These are phyloP conservation scores for Vaccinium macrocarpon DNA, from an alignment of 148 eudicot species.

Conservation along the genomic window DNA sequence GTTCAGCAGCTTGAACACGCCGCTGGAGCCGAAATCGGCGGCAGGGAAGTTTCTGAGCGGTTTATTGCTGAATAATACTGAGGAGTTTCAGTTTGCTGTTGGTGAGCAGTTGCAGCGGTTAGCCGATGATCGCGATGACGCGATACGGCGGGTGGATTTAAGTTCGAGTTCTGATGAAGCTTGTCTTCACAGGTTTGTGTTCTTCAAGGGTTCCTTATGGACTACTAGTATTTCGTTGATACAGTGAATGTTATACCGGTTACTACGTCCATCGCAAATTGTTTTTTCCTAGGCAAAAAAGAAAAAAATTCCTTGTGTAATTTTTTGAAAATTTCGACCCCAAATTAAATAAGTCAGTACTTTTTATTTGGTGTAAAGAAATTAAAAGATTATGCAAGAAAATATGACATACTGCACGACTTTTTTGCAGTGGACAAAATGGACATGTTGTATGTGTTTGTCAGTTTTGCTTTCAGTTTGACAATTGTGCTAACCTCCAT, in stretches of 20 bases:
- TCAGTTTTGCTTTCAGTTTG: background rate
- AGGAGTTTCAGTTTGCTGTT: constrained; percentile 51
- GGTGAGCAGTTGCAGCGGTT: constrained; percentile 46
- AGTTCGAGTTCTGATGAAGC: constrained; percentile 58
- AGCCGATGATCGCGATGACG: constrained; percentile 49
- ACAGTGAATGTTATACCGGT: too few relatives aligned
- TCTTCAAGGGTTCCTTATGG: background rate
- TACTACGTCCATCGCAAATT: too few relatives aligned
- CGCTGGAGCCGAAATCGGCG: constrained; percentile 47
- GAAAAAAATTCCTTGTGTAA: too few relatives aligned
- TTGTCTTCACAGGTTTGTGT: constrained; percentile 62
- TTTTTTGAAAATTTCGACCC: too few relatives aligned
- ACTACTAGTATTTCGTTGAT: too few relatives aligned
- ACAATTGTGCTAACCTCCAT: background rate
- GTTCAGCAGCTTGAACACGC: constrained; percentile 50
- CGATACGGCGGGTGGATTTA: constrained; percentile 36
- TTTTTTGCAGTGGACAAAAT: too few relatives aligned
- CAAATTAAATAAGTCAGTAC: too few relatives aligned
- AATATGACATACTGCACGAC: too few relatives aligned
- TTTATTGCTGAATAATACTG: constrained; percentile 49
- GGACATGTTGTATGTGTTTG: background rate
- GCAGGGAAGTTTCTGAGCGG: constrained; percentile 50
- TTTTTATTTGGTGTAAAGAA: too few relatives aligned
- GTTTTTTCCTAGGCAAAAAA: too few relatives aligned
- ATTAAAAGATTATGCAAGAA: too few relatives aligned